phyloP scores from a whole-genome alignment of 108 stramenopile genomes.

The Mayamaea pseudoterrestris region DNA sequence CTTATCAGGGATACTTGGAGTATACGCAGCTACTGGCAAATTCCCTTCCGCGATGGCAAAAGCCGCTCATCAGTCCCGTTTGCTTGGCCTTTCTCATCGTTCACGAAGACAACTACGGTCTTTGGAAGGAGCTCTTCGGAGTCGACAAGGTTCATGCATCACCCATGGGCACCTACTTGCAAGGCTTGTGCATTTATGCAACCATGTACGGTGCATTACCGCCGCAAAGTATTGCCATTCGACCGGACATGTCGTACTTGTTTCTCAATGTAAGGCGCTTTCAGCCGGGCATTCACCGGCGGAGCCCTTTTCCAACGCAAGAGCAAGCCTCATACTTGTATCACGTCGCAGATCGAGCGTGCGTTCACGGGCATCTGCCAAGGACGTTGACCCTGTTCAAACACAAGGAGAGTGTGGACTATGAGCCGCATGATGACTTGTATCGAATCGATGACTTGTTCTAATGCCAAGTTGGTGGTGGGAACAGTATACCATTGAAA shows the following conservation, averaged over 20 bases:
- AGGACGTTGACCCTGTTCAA: too few species aligned
- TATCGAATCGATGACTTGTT: too few species aligned
- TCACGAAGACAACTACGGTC: constrained; percentile 9
- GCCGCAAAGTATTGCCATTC: not conserved
- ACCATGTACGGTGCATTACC: constrained; percentile 14
- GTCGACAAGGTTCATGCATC: constrained; percentile 12
- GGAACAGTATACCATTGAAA: too few species aligned
- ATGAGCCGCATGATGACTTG: too few species aligned
- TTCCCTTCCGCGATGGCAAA: constrained; percentile 3
- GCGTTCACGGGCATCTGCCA: too few species aligned
- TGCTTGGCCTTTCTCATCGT: constrained; percentile 15
- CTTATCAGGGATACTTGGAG: constrained; percentile 24
- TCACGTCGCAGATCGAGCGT: constrained; percentile 29
- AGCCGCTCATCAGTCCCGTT: constrained; percentile 11
- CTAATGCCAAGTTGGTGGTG: too few species aligned
- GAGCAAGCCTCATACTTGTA: constrained; percentile 27
- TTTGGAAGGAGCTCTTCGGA: constrained; percentile 11
- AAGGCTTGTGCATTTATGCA: constrained; percentile 10
- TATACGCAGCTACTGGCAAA: constrained; percentile 14
- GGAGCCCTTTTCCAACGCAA: constrained; percentile 15
- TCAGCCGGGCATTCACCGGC: constrained; percentile 11
- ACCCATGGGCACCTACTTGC: constrained; percentile 6
- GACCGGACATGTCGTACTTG: constrained; percentile 7
- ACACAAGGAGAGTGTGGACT: too few species aligned
- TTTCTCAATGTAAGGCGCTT: constrained; percentile 21